Evolutionary conservation across 2,329 filamentous ascomycete species (phyloP).

Genomic region (Phaeosphaeria sp.): DNA sequence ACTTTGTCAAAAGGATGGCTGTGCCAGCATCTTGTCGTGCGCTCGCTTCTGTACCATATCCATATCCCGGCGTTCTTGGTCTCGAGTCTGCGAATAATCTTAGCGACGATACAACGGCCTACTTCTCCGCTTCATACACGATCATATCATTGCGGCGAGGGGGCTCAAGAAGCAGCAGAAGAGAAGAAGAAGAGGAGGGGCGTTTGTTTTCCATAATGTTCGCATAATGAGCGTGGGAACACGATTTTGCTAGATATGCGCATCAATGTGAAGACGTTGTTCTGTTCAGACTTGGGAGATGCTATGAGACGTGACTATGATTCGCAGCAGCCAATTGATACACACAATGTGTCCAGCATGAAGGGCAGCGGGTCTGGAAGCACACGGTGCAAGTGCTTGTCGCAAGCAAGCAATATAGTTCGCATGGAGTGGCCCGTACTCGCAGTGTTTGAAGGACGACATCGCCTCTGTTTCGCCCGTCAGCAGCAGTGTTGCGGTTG

Average conservation of each 20-base stretch:
- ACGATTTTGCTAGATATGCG: constrained; percentile 26
- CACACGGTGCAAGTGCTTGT: not conserved
- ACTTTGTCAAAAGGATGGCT: constrained; percentile 31
- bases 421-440: constrained; percentile 16
- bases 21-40: constrained; percentile 37
- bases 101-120: constrained; percentile 23
- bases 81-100: constrained; percentile 7
- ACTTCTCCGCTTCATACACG: constrained; percentile 12
- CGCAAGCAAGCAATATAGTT: constrained; percentile 16
- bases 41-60: constrained; percentile 36
- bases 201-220: constrained; percentile 30
- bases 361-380: constrained; percentile 4
- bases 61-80: constrained; percentile 29
- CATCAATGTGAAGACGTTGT: constrained; percentile 27
- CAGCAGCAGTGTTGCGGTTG: constrained; percentile 4
- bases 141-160: constrained; percentile 11
- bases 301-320: not conserved
- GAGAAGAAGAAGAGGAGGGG: constrained; percentile 19
- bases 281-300: not conserved
- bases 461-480: not conserved
- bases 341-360: not conserved
- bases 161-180: constrained; percentile 15
- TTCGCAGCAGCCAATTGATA: not conserved
- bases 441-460: constrained; percentile 12
- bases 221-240: constrained; percentile 37